Conservation (phyloP, 1,284 basidiomycete genomes). For the Pseudozyma thailandica region DNA sequence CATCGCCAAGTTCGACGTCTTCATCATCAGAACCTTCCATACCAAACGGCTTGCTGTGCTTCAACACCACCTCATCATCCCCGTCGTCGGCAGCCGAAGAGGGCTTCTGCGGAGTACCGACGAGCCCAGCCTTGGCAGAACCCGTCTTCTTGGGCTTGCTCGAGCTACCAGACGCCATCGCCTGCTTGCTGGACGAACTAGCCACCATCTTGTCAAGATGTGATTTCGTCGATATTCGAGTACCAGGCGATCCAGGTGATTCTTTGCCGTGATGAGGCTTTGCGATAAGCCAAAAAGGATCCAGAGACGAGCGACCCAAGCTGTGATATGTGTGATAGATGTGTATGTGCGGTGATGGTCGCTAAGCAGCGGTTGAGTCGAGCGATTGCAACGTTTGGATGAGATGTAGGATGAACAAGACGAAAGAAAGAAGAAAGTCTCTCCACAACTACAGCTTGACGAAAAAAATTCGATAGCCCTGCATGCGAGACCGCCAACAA, state of each 20-base stretch:
- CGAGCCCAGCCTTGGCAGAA: slow-evolving; percentile 19
- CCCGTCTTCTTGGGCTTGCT: slow-evolving; percentile 14
- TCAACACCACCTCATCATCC: slow-evolving; percentile 16
- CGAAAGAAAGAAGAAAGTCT: no score
- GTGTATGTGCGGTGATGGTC: no score
- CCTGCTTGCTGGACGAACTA: slow-evolving; percentile 29
- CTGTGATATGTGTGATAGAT: no score
- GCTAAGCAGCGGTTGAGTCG: no score
- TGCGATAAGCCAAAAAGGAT: no score
- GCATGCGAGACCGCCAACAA: no score
- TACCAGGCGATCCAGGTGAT: no score
- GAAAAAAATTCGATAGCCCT: background rate
- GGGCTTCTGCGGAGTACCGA: slow-evolving; percentile 11
- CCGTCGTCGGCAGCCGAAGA: background rate
- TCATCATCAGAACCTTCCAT: slow-evolving; percentile 43
- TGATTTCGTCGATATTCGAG: no score
- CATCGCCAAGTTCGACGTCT: slow-evolving; percentile 39
- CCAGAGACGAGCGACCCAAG: no score
- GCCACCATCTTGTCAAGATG: slow-evolving; percentile 32
- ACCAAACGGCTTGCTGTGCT: slow-evolving; percentile 50
- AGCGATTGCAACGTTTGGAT: no score
- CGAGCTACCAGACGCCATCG: slow-evolving; percentile 3
- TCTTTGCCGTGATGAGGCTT: no score
- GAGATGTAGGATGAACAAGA: no score
- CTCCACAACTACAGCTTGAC: background rate